Evolutionary conservation across 139 green algal genomes (phyloP).

Genomic region (Tetradesmus lagerheimii): DNA sequence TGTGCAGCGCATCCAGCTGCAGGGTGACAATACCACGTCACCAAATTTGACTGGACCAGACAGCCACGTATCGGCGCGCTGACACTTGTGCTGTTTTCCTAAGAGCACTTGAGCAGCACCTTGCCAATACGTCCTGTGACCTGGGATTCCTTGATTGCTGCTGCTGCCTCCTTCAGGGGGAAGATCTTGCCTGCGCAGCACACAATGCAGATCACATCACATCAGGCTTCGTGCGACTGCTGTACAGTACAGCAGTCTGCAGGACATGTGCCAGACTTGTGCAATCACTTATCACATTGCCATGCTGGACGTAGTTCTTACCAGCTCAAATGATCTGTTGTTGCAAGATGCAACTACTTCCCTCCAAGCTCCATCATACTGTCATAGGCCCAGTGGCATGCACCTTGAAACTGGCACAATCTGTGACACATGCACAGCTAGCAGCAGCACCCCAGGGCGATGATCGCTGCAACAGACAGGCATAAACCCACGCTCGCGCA

Average conservation of each 20-base stretch:
- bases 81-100: neutral
- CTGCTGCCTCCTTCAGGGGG: conserved; percentile 5
- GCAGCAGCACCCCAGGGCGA: neutral
- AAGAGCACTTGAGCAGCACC: conserved; percentile 37
- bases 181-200: conserved; percentile 39
- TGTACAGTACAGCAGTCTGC: too few relatives aligned
- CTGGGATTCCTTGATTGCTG: conserved; percentile 25
- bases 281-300: too few relatives aligned
- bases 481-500: neutral
- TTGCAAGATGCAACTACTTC: too few relatives aligned
- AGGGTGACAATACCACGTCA: neutral
- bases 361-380: too few relatives aligned
- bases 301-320: too few relatives aligned
- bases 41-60: neutral
- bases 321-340: too few relatives aligned
- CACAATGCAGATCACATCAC: too few relatives aligned
- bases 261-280: too few relatives aligned
- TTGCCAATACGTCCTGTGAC: conserved; percentile 14
- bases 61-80: neutral
- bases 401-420: too few relatives aligned
- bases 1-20: neutral
- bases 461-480: neutral
- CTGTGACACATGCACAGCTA: neutral
- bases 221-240: too few relatives aligned
- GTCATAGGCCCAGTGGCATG: too few relatives aligned